Evolutionary conservation across 768 basidiomycete species (phyloP).

Genomic region (Dictyophora rubrovolvata): DNA sequence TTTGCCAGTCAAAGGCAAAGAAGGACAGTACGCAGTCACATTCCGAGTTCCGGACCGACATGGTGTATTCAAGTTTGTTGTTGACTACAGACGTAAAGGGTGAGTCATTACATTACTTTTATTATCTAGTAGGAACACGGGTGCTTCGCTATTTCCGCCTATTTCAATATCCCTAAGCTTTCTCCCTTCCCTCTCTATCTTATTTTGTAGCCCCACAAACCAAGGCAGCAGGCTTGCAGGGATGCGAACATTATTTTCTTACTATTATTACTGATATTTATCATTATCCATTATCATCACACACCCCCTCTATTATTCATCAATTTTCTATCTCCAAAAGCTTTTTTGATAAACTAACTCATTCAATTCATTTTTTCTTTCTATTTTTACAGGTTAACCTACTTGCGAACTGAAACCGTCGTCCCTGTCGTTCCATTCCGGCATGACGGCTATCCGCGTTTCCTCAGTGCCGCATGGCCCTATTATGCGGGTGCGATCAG

Average conservation of each 20-base stretch:
- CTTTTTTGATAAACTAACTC: not conserved
- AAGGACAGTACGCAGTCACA: conserved; percentile 66
- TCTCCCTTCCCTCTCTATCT: too few species aligned
- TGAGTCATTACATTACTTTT: conserved; percentile 30
- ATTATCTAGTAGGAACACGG: too few species aligned
- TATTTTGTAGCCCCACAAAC: too few species aligned
- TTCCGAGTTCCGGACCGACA: conserved; percentile 93
- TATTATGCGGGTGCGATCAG: conserved; percentile 89
- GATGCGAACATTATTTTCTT: too few species aligned
- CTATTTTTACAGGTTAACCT: conserved; percentile 47
- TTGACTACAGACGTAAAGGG: conserved; percentile 87
- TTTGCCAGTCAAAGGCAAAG: conserved; percentile 39
- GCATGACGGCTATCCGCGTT: conserved; percentile 93
- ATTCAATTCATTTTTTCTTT: not conserved
- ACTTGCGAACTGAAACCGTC: conserved; percentile 59
- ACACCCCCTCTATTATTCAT: not conserved
- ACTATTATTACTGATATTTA: too few species aligned
- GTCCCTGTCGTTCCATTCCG: conserved; percentile 87
- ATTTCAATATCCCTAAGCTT: too few species aligned
- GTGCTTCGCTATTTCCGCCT: too few species aligned
- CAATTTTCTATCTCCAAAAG: too few species aligned
- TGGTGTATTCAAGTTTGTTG: conserved; percentile 96
- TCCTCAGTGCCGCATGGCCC: conserved; percentile 92
- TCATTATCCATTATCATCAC: too few species aligned
- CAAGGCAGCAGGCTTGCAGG: too few species aligned